Base-by-base conservation (phyloP, 768 basidiomycete genomes). In the Suillus americanus region DNA sequence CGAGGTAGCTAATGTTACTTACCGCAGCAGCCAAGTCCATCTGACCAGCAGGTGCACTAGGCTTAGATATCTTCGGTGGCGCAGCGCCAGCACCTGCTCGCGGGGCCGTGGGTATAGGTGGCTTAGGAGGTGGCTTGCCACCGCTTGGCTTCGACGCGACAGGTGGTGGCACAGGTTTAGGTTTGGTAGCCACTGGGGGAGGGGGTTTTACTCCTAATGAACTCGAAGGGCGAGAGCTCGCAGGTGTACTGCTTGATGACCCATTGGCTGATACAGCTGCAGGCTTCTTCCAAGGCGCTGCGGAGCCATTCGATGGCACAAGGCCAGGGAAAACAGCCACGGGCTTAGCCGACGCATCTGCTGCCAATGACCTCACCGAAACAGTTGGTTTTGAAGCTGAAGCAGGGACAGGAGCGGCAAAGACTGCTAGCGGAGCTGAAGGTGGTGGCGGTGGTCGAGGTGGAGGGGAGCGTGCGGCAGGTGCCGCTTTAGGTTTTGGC, bases 1-100 rank as follows among this genome's bases (percentile, higher is more conserved):
- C 53, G 18, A 6, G 23, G 50, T 46, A 14, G 48, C 33, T 55
- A 8, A 59, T 62, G 38, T 18, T 62, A 64, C 90, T 81, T 69
- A 95, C 91, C 57, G 86, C 89, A 67, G 94, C 92, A 64, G 94
- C 92, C 66, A 95, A 78, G 77, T 94, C 94, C 77, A 92, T 67
- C 71, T 94, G 92, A 18, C 83, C 85, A 38, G 83, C 83, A 4
- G 79, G 76, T 6, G 82, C 83, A 45, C 77, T 75, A 55, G 78
- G 77, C 45, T 80, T 80, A 67, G 80, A 82, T 23, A 75, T 72
- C 61, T 79, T 82, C 38, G 77, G 73, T 45, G 78, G 75, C 25
- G 76, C 72, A 23, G 80, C 74, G 77, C 65, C 77, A 79, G 70
- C 80, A 10, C 74, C 70, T 25, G 83, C 89, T 64, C 86, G 77